These are phyloP conservation scores for Begonia peltatifolia DNA, from an alignment of 306 rosid species.

Conservation along the genomic window DNA sequence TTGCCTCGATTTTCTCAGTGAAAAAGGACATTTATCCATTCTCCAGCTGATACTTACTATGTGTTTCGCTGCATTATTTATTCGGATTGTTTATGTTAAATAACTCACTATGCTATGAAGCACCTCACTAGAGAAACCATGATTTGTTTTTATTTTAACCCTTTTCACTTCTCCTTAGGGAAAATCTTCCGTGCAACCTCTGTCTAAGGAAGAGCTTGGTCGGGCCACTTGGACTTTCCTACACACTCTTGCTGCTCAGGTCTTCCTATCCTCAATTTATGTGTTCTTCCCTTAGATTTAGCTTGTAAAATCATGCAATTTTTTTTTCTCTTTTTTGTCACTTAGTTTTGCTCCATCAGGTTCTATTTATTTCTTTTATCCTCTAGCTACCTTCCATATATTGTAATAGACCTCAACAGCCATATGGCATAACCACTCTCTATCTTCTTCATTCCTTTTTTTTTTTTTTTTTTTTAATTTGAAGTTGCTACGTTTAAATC, in stretches of 20 bases:
- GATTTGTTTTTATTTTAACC: slow-evolving; percentile 3
- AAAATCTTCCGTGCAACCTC: slow-evolving; percentile 31
- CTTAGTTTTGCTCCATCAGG: not conserved
- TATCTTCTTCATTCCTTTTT: no score
- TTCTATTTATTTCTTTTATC: no score
- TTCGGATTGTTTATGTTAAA: no score
- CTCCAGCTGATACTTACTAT: no score
- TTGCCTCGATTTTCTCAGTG: no score
- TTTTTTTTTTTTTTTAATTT: no score
- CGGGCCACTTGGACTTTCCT: slow-evolving; percentile 92
- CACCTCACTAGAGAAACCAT: not conserved
- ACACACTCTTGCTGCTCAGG: slow-evolving; percentile 96
- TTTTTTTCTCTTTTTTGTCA: not conserved
- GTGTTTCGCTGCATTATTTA: no score
- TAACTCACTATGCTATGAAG: not conserved
- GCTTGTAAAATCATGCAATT: slow-evolving; percentile 1
- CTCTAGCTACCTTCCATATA: no score
- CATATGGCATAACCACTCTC: no score
- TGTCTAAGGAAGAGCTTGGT: slow-evolving; percentile 72
- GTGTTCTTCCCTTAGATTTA: slow-evolving; percentile 5
- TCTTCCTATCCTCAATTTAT: slow-evolving; percentile 14
- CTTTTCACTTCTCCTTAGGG: slow-evolving; percentile 21
- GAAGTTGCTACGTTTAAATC: no score
- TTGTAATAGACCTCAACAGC: no score
- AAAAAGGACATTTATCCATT: no score